phyloP scores from a whole-genome alignment of 1,284 basidiomycete species.

The Phaffia rhodozyma region DNA sequence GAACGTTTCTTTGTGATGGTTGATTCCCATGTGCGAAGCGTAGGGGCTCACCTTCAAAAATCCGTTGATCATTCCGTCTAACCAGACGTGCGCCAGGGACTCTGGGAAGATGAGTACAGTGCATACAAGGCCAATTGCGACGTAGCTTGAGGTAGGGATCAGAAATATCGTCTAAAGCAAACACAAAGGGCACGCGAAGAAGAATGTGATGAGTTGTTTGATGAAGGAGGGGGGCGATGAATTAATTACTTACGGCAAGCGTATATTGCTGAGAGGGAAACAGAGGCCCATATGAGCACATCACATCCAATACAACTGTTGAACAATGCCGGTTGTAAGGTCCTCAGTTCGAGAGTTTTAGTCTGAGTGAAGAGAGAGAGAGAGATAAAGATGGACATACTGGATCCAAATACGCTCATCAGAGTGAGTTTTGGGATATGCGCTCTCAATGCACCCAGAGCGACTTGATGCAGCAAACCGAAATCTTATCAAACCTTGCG shows the following conservation, averaged over 20 bases:
- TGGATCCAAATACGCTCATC: constrained; percentile 44
- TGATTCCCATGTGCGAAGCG: no score
- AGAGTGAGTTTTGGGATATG: constrained; percentile 50
- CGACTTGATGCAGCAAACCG: constrained; percentile 25
- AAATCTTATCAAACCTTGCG: no score
- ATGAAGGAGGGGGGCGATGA: neutral
- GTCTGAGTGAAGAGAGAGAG: constrained; percentile 6
- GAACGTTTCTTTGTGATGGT: no score
- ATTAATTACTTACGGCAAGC: constrained; percentile 33
- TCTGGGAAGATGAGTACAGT: constrained; percentile 60
- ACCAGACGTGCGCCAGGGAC: constrained; percentile 45
- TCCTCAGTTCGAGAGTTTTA: no score
- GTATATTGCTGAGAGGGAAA: constrained; percentile 56
- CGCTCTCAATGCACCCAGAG: constrained; percentile 49
- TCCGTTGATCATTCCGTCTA: neutral
- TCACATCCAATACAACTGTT: constrained; percentile 50
- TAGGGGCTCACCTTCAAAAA: neutral
- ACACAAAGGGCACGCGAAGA: neutral
- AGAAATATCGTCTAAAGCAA: constrained; percentile 37
- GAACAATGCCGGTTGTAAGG: neutral
- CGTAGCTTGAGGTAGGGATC: constrained; percentile 48
- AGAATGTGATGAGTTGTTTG: no score
- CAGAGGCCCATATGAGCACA: constrained; percentile 44
- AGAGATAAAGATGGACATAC: constrained; percentile 30
- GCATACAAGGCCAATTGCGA: constrained; percentile 48